phyloP scores from a whole-genome alignment of 768 basidiomycete genomes.

The Filobasidium wieringae region DNA sequence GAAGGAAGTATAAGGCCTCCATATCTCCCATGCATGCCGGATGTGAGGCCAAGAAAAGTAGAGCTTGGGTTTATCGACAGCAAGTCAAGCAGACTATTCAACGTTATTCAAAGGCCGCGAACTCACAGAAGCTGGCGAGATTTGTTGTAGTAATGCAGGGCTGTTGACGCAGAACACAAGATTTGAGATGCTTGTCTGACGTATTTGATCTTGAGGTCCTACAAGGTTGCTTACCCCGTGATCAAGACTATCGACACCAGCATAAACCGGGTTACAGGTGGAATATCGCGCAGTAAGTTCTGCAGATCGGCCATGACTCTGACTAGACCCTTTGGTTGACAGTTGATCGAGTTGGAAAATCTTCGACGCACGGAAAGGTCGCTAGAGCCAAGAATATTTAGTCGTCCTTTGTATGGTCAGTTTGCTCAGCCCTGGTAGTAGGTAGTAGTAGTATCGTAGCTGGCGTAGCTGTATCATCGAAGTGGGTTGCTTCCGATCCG shows the following conservation, averaged over 20 bases:
- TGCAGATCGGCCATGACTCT: slow-evolving; percentile 33
- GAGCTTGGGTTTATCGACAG: slow-evolving; percentile 14
- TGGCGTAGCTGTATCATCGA: too few species aligned
- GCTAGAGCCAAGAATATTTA: too few species aligned
- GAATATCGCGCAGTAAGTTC: slow-evolving; percentile 22
- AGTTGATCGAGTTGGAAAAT: too few species aligned
- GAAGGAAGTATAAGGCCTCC: slow-evolving; percentile 32
- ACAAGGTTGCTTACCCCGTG: slow-evolving; percentile 24
- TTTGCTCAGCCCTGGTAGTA: too few species aligned
- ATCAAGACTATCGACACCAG: slow-evolving; percentile 24
- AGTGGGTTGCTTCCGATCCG: too few species aligned
- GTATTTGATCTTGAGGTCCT: background rate
- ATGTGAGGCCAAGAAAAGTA: slow-evolving; percentile 27
- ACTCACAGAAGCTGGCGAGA: slow-evolving; percentile 16
- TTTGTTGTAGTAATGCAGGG: slow-evolving; percentile 25
- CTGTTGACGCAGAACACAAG: slow-evolving; percentile 6
- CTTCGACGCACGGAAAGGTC: too few species aligned
- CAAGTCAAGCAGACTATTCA: background rate
- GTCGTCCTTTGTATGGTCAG: too few species aligned
- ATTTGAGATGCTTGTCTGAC: background rate
- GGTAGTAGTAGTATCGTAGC: too few species aligned
- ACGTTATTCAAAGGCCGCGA: background rate
- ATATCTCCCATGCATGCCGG: slow-evolving; percentile 24
- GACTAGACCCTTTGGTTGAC: too few species aligned
- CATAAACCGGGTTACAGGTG: slow-evolving; percentile 32